Evolutionary conservation across 2,329 filamentous ascomycete species (phyloP), one percentile per base, ranked within the genome.

Genomic region (Claviceps sp.): DNA sequence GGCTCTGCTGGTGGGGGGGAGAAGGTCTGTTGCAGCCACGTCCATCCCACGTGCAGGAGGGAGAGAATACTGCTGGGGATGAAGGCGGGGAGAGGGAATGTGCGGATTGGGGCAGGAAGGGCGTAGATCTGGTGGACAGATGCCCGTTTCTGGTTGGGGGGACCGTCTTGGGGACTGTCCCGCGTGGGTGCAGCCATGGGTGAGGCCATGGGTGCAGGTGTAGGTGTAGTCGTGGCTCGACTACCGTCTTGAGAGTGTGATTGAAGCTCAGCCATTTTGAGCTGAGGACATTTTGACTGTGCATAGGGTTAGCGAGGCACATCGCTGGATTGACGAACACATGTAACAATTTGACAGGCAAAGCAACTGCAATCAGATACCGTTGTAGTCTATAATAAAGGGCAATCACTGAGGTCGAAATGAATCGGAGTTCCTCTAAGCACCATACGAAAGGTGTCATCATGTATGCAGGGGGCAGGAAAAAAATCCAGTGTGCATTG

Each of bases 11-110:
- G 74, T 1, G 85, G 80, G 3, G 79, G 79, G 20, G 85, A 74
- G 47, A 95, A 66, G 6, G 85, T 70, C 62, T 93, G 88, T 47
- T 78, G 81, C 53, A 91, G 66, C 76, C 90, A 91, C 54, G 83
- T 80, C 62, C 86, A 86, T 42, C 82, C 78, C 58, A 96, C 77
- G 61, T 90, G 85, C 57, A 96, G 72, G 40, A 96, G 71, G 40
- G 91, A 97, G 45, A 97, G 68, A 44, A 93, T 93, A 65, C 97
- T 96, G 68, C 87, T 89, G 50, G 91, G 91, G 60, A 95, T 87
- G 66, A 98, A 87, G 47, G 80, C 79, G 40, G 93, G 93, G 9
- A 97, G 75, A 24, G 91, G 89, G 63, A 91, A 87, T 5, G 87
- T 84, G 57, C 82, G 79, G 55, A 97, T 71, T 26, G 93, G 93